These are phyloP conservation scores for Sesbania bispinosa DNA, from an alignment of 306 rosid genomes.

Conservation along the genomic window DNA sequence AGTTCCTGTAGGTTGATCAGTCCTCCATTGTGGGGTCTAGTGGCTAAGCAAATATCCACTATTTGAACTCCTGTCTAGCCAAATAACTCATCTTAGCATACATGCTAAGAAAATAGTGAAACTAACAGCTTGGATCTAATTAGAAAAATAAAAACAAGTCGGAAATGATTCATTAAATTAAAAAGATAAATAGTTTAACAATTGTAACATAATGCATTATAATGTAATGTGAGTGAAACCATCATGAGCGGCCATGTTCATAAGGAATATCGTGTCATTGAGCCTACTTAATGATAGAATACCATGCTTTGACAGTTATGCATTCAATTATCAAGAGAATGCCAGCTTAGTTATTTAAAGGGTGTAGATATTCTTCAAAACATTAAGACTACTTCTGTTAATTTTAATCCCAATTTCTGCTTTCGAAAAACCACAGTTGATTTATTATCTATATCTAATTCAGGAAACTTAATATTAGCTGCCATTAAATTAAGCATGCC, in stretches of 20 bases:
- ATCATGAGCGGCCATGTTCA: slow-evolving; percentile 5
- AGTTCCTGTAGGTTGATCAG: slow-evolving; percentile 85
- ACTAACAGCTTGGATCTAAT: background rate
- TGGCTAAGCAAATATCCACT: slow-evolving; percentile 91
- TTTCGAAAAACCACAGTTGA: background rate
- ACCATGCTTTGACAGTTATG: background rate
- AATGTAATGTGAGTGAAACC: background rate
- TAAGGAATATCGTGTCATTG: background rate
- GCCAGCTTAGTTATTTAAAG: background rate
- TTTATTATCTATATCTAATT: slow-evolving; percentile 2
- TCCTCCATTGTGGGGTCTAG: slow-evolving; percentile 90
- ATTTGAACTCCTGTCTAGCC: slow-evolving; percentile 91
- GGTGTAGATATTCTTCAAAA: background rate
- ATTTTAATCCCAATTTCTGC: background rate
- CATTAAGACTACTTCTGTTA: background rate
- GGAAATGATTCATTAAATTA: background rate
- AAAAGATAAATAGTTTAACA: background rate
- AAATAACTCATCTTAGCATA: slow-evolving; percentile 28
- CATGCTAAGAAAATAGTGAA: slow-evolving; percentile 7
- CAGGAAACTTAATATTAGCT: background rate
- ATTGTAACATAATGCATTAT: background rate
- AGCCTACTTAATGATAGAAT: background rate
- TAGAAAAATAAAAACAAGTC: no score
- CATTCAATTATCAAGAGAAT: background rate
- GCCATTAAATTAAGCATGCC: background rate